These are phyloP conservation scores for Tilletia horrida DNA, from an alignment of 1,284 basidiomycete genomes.

Conservation along the genomic window DNA sequence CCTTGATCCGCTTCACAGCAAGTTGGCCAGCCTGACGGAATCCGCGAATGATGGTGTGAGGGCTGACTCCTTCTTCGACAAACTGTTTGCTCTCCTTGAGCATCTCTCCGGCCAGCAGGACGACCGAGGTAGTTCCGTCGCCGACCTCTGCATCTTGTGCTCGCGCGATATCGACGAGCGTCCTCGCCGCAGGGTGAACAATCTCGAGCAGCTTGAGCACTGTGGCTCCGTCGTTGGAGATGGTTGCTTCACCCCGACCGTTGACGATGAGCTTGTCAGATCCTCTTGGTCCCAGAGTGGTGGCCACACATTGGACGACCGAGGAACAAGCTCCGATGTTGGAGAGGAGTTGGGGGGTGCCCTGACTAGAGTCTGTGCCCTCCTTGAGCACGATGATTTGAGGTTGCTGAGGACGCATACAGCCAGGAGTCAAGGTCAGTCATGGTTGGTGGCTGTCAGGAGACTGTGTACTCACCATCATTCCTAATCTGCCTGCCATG, in stretches of 20 bases:
- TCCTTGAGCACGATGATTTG: conserved; percentile 57
- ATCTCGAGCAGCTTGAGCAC: conserved; percentile 96
- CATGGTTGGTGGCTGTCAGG: too few species aligned
- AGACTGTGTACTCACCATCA: conserved; percentile 15
- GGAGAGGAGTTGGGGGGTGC: conserved; percentile 85
- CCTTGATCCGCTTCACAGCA: conserved; percentile 82
- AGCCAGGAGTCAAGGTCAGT: neutral
- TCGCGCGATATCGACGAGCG: conserved; percentile 92
- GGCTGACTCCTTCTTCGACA: conserved; percentile 95
- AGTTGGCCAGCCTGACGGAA: conserved; percentile 73
- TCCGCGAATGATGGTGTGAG: conserved; percentile 96
- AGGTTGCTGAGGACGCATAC: conserved; percentile 18
- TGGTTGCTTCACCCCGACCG: conserved; percentile 83
- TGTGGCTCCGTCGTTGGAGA: conserved; percentile 95
- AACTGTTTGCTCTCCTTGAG: conserved; percentile 87
- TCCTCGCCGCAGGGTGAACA: conserved; percentile 92
- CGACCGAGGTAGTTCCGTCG: conserved; percentile 95
- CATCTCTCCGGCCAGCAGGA: conserved; percentile 87
- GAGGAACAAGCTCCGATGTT: conserved; percentile 68
- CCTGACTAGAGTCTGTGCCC: conserved; percentile 95
- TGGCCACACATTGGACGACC: conserved; percentile 61
- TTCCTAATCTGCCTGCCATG: conserved; percentile 19
- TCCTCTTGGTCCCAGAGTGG: conserved; percentile 93
- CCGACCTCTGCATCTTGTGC: conserved; percentile 98
- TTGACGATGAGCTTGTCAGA: conserved; percentile 86